Base-by-base conservation (phyloP, 2,329 filamentous ascomycete genomes). In the Cercospora zeina region DNA sequence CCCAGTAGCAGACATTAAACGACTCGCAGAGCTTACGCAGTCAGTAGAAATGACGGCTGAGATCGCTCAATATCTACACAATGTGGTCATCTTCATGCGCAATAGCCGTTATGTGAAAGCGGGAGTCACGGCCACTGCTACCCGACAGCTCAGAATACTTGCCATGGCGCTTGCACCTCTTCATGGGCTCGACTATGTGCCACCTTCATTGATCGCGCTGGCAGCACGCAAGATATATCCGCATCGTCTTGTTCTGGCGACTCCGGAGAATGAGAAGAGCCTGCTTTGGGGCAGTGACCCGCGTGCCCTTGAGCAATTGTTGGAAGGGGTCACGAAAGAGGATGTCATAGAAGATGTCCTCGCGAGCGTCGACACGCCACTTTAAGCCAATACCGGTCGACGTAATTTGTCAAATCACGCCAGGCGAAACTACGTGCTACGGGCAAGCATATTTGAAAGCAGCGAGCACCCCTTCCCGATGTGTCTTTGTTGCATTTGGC, bases 251-350 rank as follows among this genome's bases (percentile, higher is more conserved):
- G 77, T 84, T 13, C 83, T 97, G 59, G 85, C 89, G 0, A 77
- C 78, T 1, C 83, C 90, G 0, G 83, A 86, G 64, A 85, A 87
- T 61, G 95, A 97, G 78, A 83, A 92, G 53, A 97, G 92, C 74
- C 83, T 96, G 80, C 91, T 96, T 74, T 99, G 96, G 87, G 95
- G 95, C 0, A 97, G 93, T 74, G 87, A 89, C 58, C 68, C 89
- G 0, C 81, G 83, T 31, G 89, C 89, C 3, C 85, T 97, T 1
- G 81, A 84, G 66, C 81, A 83, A 14, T 68, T 92, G 54, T 77
- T 97, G 2, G 85, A 88, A 3, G 80, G 80, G 33, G 75, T 85
- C 2, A 83, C 79, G 1, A 77, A 81, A 1, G 83, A 85, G 55
- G 79, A 80, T 63, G 83, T 85, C 2, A 79, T 87, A 47, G 83